These are phyloP conservation scores for Dendrobium catenatum DNA, from an alignment of 106 monocot species.

Conservation along the genomic window DNA sequence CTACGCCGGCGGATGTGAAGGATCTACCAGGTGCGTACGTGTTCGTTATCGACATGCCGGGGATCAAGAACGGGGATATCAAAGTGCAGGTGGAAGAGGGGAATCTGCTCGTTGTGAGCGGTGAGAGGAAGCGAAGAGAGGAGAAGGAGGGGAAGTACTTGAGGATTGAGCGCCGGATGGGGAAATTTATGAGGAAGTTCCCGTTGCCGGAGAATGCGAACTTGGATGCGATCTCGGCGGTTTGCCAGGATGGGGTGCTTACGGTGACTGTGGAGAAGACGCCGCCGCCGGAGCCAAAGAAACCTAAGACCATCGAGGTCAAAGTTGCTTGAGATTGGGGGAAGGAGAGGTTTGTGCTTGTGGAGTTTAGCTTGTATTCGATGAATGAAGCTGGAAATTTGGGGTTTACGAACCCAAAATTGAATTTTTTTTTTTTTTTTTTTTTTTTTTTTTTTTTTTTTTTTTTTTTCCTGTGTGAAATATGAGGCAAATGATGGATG, in stretches of 20 bases:
- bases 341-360: too few species aligned
- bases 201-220: conserved; percentile 50
- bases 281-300: conserved; percentile 82
- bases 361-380: too few species aligned
- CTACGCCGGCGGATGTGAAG: conserved; percentile 70
- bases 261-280: conserved; percentile 57
- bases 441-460: too few species aligned
- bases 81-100: conserved; percentile 50
- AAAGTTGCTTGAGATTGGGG: conserved; percentile 32
- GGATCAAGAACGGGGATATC: conserved; percentile 34
- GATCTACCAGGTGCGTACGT: conserved; percentile 39
- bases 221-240: conserved; percentile 34
- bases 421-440: too few species aligned
- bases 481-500: too few species aligned
- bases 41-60: conserved; percentile 81
- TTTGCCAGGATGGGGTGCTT: conserved; percentile 61
- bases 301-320: conserved; percentile 78
- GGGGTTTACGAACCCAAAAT: too few species aligned
- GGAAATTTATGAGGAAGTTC: conserved; percentile 76
- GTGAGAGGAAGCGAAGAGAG: conserved; percentile 32
- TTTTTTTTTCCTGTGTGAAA: too few species aligned
- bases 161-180: conserved; percentile 64
- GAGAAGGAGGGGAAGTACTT: conserved; percentile 46
- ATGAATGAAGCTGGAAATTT: too few species aligned
- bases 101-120: conserved; percentile 31